Conservation (phyloP, 2,329 filamentous ascomycete genomes). For the Rhexocercosporidium sp. region DNA sequence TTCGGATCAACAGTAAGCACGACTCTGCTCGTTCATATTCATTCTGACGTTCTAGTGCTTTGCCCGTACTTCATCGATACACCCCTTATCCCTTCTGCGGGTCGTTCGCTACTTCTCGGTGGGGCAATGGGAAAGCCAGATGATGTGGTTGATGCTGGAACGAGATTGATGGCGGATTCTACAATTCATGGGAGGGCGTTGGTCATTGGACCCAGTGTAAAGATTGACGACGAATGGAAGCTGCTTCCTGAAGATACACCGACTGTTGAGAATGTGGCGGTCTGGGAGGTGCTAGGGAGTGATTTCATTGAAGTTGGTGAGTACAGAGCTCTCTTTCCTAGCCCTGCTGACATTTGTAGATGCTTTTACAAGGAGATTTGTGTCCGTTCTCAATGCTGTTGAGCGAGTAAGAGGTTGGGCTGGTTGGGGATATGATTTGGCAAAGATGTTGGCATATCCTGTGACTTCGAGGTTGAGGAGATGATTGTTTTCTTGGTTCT, state of each 20-base stretch:
- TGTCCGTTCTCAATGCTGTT: slow-evolving; percentile 58
- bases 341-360: slow-evolving; percentile 45
- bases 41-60: slow-evolving; percentile 47
- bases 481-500: background rate
- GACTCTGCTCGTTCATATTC: background rate
- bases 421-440: slow-evolving; percentile 45
- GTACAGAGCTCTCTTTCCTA: slow-evolving; percentile 2
- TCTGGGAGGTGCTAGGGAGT: slow-evolving; percentile 67
- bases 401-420: slow-evolving; percentile 58
- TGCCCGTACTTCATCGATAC: slow-evolving; percentile 71
- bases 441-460: slow-evolving; percentile 11
- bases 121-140: slow-evolving; percentile 55
- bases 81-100: slow-evolving; percentile 56
- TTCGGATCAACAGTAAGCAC: slow-evolving; percentile 59
- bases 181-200: slow-evolving; percentile 61
- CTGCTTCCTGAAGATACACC: slow-evolving; percentile 25
- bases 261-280: slow-evolving; percentile 46
- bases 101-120: slow-evolving; percentile 60
- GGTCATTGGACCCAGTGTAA: slow-evolving; percentile 60
- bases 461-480: slow-evolving; percentile 8
- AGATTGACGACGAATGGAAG: slow-evolving; percentile 48
- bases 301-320: slow-evolving; percentile 56
- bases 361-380: slow-evolving; percentile 57
- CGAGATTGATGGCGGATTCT: slow-evolving; percentile 64
- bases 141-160: slow-evolving; percentile 69